Conservation (phyloP, 2,329 filamentous ascomycete genomes). For the Neonectria ditissima region DNA sequence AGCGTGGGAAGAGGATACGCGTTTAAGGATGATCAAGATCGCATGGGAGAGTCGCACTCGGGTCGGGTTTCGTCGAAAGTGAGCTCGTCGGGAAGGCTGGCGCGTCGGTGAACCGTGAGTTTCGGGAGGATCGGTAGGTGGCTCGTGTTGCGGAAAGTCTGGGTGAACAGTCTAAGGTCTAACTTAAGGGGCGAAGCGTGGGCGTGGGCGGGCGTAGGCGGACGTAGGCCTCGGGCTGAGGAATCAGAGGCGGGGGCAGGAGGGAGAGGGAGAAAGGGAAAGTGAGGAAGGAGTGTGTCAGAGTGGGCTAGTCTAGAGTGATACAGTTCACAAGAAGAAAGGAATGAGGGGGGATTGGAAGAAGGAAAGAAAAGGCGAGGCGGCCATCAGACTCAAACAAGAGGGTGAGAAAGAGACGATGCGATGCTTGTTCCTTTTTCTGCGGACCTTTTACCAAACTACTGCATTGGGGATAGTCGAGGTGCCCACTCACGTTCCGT, state of each 20-base stretch:
- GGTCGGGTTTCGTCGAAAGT: conserved; percentile 11
- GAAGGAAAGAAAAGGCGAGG: conserved; percentile 22
- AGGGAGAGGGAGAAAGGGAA: conserved; percentile 20
- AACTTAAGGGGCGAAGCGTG: conserved; percentile 26
- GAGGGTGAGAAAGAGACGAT: conserved; percentile 21
- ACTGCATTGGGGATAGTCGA: conserved; percentile 24
- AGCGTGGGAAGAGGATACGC: conserved; percentile 21
- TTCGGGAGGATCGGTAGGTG: conserved; percentile 43
- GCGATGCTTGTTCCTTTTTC: conserved; percentile 34
- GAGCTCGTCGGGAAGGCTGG: conserved; percentile 29
- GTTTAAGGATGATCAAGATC: conserved; percentile 20
- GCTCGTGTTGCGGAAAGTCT: conserved; percentile 43
- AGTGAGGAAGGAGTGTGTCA: conserved; percentile 27
- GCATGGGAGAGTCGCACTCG: conserved; percentile 16
- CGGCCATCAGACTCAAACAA: conserved; percentile 24
- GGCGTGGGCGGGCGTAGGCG: conserved; percentile 27
- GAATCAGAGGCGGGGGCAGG: conserved; percentile 23
- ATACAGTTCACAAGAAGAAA: conserved; percentile 29
- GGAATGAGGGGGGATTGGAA: conserved; percentile 29
- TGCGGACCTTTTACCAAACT: conserved; percentile 17
- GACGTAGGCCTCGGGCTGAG: conserved; percentile 13
- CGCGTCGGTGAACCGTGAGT: conserved; percentile 33
- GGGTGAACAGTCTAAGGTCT: conserved; percentile 32
- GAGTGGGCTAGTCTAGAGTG: conserved; percentile 10
- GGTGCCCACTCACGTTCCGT: conserved; percentile 22